A percentile compares a stretch with the other conserved stretches of the same genome.
Evolutionary conservation across 768 basidiomycete genomes (phyloP).

Genomic region (Cystobasidiopsis lactophilus): DNA sequence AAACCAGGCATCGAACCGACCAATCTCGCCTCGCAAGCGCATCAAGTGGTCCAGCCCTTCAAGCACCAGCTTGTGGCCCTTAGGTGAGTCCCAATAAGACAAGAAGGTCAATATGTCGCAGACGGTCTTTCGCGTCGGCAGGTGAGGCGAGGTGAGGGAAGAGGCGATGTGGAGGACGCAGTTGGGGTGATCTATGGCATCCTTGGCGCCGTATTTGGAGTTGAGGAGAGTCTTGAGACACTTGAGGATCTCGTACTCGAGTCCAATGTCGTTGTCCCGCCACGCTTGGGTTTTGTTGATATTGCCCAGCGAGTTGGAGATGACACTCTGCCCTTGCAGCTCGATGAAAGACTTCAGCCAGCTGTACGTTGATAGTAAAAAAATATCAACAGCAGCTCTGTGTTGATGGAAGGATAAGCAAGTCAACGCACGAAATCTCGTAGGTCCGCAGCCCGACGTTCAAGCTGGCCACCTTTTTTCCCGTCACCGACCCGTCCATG

Average conservation of each 20-base stretch:
- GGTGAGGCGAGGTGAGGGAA: constrained; percentile 56
- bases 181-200: constrained; percentile 48
- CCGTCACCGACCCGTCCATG: constrained; percentile 59
- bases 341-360: constrained; percentile 60
- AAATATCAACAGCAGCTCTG: not conserved
- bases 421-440: constrained; percentile 43
- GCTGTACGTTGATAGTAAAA: constrained; percentile 28
- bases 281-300: constrained; percentile 45
- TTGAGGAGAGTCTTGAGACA: constrained; percentile 68
- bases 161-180: constrained; percentile 60
- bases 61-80: constrained; percentile 45
- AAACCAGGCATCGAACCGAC: constrained; percentile 66
- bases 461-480: constrained; percentile 55
- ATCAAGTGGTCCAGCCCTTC: constrained; percentile 39
- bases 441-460: constrained; percentile 52
- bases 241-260: constrained; percentile 77
- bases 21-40: constrained; percentile 26
- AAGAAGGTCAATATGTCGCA: constrained; percentile 59
- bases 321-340: constrained; percentile 60
- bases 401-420: not conserved
- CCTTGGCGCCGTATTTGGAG: constrained; percentile 40
- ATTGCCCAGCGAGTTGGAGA: constrained; percentile 53
- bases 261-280: constrained; percentile 47
- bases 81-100: constrained; percentile 37
- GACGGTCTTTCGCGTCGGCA: constrained; percentile 53